phyloP scores from a whole-genome alignment of 1,284 basidiomycete genomes.

The Malassezia yamatoensis region DNA sequence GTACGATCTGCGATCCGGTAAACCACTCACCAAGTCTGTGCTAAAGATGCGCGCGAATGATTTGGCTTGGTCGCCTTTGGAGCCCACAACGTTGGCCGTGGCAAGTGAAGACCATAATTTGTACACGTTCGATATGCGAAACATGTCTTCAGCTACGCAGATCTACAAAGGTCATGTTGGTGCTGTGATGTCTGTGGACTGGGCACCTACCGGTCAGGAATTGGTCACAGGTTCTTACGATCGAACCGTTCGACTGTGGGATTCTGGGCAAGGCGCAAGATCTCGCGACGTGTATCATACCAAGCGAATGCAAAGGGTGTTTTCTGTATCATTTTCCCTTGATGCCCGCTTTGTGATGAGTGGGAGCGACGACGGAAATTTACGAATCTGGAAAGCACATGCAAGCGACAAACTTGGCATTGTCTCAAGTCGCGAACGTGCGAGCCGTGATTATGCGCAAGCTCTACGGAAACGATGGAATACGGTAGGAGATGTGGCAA shows the following conservation, averaged over 20 bases:
- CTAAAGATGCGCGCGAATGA: constrained; percentile 65
- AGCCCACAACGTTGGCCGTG: constrained; percentile 79
- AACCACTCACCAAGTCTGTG: constrained; percentile 77
- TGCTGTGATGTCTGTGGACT: constrained; percentile 58
- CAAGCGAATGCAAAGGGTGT: constrained; percentile 92
- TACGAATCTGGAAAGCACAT: constrained; percentile 89
- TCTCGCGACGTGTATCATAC: constrained; percentile 89
- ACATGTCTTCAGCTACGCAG: constrained; percentile 70
- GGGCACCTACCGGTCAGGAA: constrained; percentile 75
- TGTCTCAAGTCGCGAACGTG: constrained; percentile 79
- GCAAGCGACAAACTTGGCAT: constrained; percentile 87
- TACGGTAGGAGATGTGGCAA: constrained; percentile 60
- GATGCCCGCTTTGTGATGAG: constrained; percentile 87
- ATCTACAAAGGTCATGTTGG: constrained; percentile 97
- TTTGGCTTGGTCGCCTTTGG: constrained; percentile 86
- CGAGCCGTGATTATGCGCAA: constrained; percentile 83
- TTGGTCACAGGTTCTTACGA: constrained; percentile 96
- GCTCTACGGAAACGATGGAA: constrained; percentile 82
- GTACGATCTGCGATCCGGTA: constrained; percentile 90
- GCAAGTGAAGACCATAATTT: constrained; percentile 97
- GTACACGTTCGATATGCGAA: constrained; percentile 93
- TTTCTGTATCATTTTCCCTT: constrained; percentile 58
- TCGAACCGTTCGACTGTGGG: constrained; percentile 85
- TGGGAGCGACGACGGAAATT: constrained; percentile 93
- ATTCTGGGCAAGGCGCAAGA: constrained; percentile 65